phyloP scores from a whole-genome alignment of 164 flowering plant species.

The Nelumbo lutea region DNA sequence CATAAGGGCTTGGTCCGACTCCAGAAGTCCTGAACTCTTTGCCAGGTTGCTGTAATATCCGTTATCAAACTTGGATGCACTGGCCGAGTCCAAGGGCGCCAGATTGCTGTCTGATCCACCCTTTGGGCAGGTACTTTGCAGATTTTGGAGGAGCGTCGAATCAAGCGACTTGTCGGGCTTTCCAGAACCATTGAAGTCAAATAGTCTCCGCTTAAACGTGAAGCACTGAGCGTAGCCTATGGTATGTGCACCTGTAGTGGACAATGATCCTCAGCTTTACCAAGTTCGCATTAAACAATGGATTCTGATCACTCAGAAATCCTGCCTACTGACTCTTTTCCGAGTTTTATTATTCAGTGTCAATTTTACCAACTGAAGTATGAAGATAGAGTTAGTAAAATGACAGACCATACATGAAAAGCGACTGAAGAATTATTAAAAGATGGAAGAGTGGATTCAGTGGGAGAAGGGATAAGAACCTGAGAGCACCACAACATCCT shows the following conservation, averaged over 20 bases:
- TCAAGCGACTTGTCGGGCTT: conserved; percentile 52
- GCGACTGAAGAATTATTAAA: too few relatives aligned
- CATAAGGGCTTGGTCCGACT: conserved; percentile 60
- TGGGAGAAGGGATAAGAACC: conserved; percentile 19
- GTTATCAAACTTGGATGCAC: conserved; percentile 44
- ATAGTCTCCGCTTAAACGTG: conserved; percentile 53
- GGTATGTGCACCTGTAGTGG: conserved; percentile 46
- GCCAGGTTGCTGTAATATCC: conserved; percentile 37
- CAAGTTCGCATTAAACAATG: too few relatives aligned
- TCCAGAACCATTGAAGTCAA: conserved; percentile 45
- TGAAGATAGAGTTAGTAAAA: too few relatives aligned
- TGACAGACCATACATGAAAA: too few relatives aligned
- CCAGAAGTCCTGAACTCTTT: conserved; percentile 46
- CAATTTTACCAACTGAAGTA: too few relatives aligned
- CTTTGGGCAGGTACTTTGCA: conserved; percentile 42
- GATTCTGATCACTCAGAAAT: too few relatives aligned
- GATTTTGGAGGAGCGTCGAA: conserved; percentile 22
- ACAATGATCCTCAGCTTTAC: background rate
- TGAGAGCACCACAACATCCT: conserved; percentile 61
- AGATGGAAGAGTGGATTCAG: too few relatives aligned
- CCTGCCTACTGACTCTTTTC: too few relatives aligned
- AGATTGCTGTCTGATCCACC: conserved; percentile 36
- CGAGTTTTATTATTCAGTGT: too few relatives aligned
- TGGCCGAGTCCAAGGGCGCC: conserved; percentile 39
- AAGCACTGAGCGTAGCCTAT: conserved; percentile 62